phyloP scores from a whole-genome alignment of 192 early-diverging fungal genomes.

The Ramicandelaber brevisporus region DNA sequence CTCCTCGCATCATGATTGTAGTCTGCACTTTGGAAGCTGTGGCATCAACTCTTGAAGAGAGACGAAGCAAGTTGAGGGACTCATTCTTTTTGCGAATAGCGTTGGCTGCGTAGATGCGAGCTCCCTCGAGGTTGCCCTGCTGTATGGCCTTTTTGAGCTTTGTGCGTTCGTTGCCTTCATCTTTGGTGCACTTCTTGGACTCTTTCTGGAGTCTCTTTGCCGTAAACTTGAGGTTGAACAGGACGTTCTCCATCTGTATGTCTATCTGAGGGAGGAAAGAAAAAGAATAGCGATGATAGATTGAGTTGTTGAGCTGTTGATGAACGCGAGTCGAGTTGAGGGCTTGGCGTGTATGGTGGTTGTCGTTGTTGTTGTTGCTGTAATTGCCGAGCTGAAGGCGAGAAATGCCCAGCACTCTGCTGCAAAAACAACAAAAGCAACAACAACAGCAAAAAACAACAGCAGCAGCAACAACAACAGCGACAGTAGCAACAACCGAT shows the following conservation, averaged over 20 bases:
- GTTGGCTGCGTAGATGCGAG: constrained; percentile 80
- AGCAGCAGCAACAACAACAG: too few relatives aligned
- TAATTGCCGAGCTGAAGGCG: background rate
- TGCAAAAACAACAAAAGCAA: too few relatives aligned
- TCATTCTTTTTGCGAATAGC: constrained; percentile 97
- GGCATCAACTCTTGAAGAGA: constrained; percentile 79
- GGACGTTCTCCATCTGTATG: constrained; percentile 2
- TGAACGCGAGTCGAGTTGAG: background rate
- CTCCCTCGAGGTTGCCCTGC: constrained; percentile 75
- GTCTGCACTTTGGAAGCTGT: constrained; percentile 79
- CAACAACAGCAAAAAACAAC: too few relatives aligned
- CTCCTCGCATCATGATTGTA: constrained; percentile 75
- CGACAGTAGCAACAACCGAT: too few relatives aligned
- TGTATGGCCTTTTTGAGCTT: constrained; percentile 92
- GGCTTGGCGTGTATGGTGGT: background rate
- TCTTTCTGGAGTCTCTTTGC: constrained; percentile 70
- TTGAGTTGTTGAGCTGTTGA: background rate
- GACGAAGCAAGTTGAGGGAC: constrained; percentile 56
- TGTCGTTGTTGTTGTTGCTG: too few relatives aligned
- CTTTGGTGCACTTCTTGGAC: constrained; percentile 64
- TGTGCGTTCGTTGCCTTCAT: constrained; percentile 47
- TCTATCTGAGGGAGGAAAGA: background rate
- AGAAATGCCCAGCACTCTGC: constrained; percentile 1
- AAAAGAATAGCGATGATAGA: background rate
- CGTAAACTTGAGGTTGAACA: constrained; percentile 35